These are phyloP conservation scores for Toxicodendron radicans DNA, from an alignment of 345 rosid species.

Conservation along the genomic window DNA sequence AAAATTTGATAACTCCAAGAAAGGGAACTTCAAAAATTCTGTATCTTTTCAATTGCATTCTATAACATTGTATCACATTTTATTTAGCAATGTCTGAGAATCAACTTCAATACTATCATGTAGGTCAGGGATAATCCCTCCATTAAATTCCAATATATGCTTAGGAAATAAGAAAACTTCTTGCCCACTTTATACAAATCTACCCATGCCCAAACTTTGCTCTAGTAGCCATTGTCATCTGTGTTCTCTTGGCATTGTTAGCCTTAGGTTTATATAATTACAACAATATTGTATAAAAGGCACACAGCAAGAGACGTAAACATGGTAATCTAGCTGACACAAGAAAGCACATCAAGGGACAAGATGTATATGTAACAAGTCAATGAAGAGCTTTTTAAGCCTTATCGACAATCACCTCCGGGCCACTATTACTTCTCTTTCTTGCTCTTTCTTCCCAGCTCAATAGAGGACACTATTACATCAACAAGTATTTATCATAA, in stretches of 20 bases:
- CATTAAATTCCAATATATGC: background rate
- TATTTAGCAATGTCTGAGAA: no score
- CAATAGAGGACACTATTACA: background rate
- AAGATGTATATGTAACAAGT: background rate
- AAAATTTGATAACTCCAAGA: background rate
- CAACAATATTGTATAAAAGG: background rate
- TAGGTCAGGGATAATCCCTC: no score
- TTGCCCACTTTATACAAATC: background rate
- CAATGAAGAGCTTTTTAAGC: background rate
- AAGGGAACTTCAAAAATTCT: background rate
- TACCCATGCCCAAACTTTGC: background rate
- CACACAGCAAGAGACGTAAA: background rate
- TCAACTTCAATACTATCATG: no score
- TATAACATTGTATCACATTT: no score
- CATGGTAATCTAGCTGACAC: background rate
- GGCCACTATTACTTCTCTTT: background rate
- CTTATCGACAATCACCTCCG: background rate
- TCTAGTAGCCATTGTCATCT: background rate
- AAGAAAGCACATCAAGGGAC: background rate
- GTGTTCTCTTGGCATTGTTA: background rate
- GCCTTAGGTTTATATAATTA: no score
- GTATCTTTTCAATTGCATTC: no score
- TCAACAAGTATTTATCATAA: background rate
- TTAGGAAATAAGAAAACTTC: background rate
- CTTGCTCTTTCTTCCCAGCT: background rate